Conservation (phyloP, 1,284 basidiomycete species). For the Ceratobasidium sp. region DNA sequence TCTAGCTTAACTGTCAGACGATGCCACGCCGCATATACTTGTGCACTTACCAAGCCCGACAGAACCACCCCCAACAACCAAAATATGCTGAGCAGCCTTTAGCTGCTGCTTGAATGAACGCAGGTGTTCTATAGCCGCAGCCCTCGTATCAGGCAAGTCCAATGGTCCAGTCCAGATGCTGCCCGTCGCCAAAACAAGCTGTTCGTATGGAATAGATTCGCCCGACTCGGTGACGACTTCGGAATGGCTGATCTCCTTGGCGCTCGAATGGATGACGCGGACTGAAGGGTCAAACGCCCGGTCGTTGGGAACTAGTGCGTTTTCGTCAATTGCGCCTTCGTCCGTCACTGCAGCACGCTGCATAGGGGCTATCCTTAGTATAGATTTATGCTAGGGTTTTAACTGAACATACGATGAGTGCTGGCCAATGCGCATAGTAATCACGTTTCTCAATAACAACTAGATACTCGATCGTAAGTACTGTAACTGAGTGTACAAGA, state of each 20-base stretch:
- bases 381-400: neutral
- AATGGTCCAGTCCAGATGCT: constrained; percentile 61
- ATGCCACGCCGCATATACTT: neutral
- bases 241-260: constrained; percentile 53
- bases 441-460: constrained; percentile 25
- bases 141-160: constrained; percentile 53
- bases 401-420: constrained; percentile 7
- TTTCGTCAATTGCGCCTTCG: constrained; percentile 52
- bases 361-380: constrained; percentile 35
- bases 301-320: constrained; percentile 55
- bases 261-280: constrained; percentile 39
- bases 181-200: constrained; percentile 66
- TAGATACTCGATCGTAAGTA: constrained; percentile 29
- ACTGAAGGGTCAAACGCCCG: constrained; percentile 15
- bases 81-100: constrained; percentile 58
- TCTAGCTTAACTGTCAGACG: constrained; percentile 48
- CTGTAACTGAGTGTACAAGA: neutral
- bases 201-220: constrained; percentile 59
- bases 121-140: constrained; percentile 54
- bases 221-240: constrained; percentile 53
- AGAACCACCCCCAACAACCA: constrained; percentile 68
- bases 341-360: constrained; percentile 54
- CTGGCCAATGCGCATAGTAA: constrained; percentile 30
- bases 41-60: constrained; percentile 62
- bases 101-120: constrained; percentile 57